Conservation (phyloP, 73 alveolate genomes). For the Loxodes magnus region DNA sequence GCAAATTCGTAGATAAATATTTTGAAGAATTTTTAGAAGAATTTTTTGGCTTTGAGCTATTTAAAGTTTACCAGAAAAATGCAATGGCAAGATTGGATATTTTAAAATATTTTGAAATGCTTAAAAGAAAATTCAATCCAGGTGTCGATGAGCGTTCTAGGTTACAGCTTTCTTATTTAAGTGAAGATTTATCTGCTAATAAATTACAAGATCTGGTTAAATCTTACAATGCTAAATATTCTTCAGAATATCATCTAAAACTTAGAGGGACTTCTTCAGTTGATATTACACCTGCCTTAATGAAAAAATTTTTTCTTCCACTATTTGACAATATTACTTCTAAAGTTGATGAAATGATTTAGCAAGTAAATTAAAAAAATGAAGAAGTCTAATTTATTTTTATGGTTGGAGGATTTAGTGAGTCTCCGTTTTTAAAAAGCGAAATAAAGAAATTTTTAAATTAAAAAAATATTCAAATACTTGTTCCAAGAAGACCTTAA, state of each 20-base stretch:
- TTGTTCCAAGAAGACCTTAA: constrained; percentile 94
- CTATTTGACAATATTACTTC: constrained; percentile 82
- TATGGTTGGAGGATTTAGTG: constrained; percentile 98
- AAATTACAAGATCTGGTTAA: constrained; percentile 67
- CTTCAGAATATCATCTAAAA: constrained; percentile 69
- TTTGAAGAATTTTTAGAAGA: constrained; percentile 87
- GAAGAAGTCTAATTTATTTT: constrained; percentile 84
- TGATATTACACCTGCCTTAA: constrained; percentile 83
- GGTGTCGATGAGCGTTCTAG: constrained; percentile 83
- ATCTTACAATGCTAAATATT: constrained; percentile 59
- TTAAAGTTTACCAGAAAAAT: constrained; percentile 52
- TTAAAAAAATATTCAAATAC: constrained; percentile 70
- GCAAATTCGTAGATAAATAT: constrained; percentile 89
- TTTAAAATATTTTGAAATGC: constrained; percentile 90
- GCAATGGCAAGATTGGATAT: constrained; percentile 94
- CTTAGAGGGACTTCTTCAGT: constrained; percentile 84
- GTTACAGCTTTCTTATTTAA: constrained; percentile 80
- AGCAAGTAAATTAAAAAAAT: constrained; percentile 62
- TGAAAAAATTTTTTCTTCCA: constrained; percentile 88
- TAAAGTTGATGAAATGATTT: constrained; percentile 73
- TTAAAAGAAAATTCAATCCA: constrained; percentile 88
- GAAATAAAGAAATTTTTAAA: constrained; percentile 89
- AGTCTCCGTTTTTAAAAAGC: constrained; percentile 85
- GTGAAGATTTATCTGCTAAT: constrained; percentile 80
- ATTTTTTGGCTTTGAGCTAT: constrained; percentile 83